A percentile compares a stretch with the other conserved stretches of the same genome.
These are phyloP conservation scores for Bimuria novae-zelandiae DNA, from an alignment of 2,329 filamentous ascomycete species.

Conservation along the genomic window DNA sequence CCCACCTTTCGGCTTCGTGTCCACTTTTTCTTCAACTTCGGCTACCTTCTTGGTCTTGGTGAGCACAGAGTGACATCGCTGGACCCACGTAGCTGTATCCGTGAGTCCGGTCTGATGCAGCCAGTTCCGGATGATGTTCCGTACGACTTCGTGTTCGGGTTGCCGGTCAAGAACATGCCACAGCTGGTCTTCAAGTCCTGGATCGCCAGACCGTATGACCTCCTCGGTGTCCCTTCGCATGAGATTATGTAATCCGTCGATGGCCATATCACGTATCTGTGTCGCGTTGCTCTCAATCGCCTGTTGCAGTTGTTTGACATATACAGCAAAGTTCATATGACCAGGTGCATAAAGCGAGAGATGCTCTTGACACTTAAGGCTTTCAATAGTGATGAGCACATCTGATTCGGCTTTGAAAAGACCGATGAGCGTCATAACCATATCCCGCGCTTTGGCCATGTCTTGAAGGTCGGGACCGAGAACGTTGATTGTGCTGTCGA, in stretches of 20 bases:
- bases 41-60: constrained; percentile 79
- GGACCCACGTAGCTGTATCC: constrained; percentile 84
- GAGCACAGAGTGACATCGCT: constrained; percentile 83
- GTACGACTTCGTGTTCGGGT: constrained; percentile 78
- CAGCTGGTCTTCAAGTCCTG: constrained; percentile 84
- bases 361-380: constrained; percentile 84
- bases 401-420: constrained; percentile 81
- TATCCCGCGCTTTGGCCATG: constrained; percentile 84
- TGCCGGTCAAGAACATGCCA: constrained; percentile 85
- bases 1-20: constrained; percentile 54
- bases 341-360: constrained; percentile 88
- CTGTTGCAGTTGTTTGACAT: constrained; percentile 80
- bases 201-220: constrained; percentile 74
- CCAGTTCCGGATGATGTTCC: constrained; percentile 90
- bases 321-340: constrained; percentile 80
- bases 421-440: constrained; percentile 83
- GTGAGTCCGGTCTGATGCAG: constrained; percentile 83
- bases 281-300: constrained; percentile 72
- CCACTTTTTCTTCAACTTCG: constrained; percentile 57
- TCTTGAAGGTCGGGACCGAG: constrained; percentile 95
- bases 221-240: constrained; percentile 91
- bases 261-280: constrained; percentile 75
- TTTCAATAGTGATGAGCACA: constrained; percentile 72
- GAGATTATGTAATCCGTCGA: constrained; percentile 88
- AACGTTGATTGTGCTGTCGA: constrained; percentile 96